phyloP scores from a whole-genome alignment of 257 asterid genomes.

The Nicotiana paniculata region DNA sequence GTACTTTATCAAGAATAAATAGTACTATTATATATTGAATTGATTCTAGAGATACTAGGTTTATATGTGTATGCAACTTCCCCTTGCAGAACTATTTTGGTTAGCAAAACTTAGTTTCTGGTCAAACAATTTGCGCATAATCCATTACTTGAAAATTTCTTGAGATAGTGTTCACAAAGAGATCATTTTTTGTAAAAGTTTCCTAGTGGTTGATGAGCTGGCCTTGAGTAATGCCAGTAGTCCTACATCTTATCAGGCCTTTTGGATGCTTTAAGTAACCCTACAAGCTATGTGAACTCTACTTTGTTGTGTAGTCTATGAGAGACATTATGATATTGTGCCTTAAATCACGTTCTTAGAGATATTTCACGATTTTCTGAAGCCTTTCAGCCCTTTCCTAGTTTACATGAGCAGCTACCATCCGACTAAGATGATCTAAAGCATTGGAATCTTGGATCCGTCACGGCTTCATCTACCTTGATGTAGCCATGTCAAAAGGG shows the following conservation, averaged over 20 bases:
- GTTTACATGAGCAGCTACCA: not conserved
- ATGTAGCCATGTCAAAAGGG: not conserved
- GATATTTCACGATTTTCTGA: not conserved
- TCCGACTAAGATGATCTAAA: not conserved
- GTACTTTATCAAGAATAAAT: conserved; percentile 23
- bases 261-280: not conserved
- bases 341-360: not conserved
- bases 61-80: not conserved
- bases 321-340: not conserved
- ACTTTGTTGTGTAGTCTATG: not conserved
- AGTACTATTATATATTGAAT: not conserved
- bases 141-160: not conserved
- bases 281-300: not conserved
- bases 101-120: not conserved
- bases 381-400: not conserved
- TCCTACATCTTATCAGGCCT: not conserved
- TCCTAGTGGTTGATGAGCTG: not conserved
- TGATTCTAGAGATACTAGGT: not conserved
- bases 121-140: not conserved
- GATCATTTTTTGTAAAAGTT: not conserved
- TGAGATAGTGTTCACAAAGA: not conserved
- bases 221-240: not conserved
- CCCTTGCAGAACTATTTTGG: not conserved
- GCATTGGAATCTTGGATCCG: not conserved
- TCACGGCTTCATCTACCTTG: not conserved